Evolutionary conservation across 2,329 filamentous ascomycete genomes (phyloP), one percentile per base, ranked within the genome.

Genomic region (Fusarium neocosmosporiellum): DNA sequence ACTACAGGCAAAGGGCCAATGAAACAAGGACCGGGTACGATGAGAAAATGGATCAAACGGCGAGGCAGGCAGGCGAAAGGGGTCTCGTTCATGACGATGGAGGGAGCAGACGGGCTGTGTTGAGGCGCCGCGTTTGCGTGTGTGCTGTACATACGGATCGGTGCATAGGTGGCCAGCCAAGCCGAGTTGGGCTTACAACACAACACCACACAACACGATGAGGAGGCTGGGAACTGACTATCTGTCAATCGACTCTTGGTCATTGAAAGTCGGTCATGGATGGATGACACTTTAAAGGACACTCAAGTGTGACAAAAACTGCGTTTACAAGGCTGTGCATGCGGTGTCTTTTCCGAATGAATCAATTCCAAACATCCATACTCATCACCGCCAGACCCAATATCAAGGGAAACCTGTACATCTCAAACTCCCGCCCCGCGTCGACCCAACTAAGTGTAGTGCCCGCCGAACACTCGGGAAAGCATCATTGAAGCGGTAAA

Each of bases 381-480:
- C 14, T 37, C 33, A 60, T 36, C 55, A 48, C 31, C 53, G 67
- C 63, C 55, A 55, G 11, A 39, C 41, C 59, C 33, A 33, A 59
- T 33, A 63, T 14, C 20, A 27, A 62, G 24, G 37, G 9, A 41
- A 20, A 41, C 37, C 18, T n/a, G 37, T 10, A n/a, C 62, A 60
- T 57, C 54, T 22, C 37, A 58, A 58, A 57, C 48, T 50, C 34
- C 65, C 57, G 62, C 60, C 68, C 67, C 70, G 57, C 71, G 71
- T 55, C 58, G 69, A 60, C 36, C 63, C 63, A 46, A 69, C 67
- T 76, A 71, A 73, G 50, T 64, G 73, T 77, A 77, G 75, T 76
- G 75, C 71, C 75, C 75, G 70, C 41, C 63, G 41, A 58, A 33
- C 55, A 66, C 60, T 37, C 65, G 59, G 61, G 58, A 66, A 72